Percentiles rank a stretch among this genome's conserved stretches.
Conservation (phyloP, 2,329 filamentous ascomycete species). For the Penicillium janthinellum region DNA sequence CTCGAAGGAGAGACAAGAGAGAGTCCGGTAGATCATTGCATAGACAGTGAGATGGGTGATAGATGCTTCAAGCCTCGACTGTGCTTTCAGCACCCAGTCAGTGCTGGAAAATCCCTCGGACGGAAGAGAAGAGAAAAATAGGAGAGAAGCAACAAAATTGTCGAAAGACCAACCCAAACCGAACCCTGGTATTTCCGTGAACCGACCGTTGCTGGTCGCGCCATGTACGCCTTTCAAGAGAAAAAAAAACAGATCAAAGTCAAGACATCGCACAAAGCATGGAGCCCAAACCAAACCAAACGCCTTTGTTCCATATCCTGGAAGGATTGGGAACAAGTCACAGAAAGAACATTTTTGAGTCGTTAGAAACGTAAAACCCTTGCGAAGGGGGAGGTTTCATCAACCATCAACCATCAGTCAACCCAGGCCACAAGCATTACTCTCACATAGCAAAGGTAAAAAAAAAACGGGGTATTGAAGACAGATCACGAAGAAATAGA, state of each 20-base stretch:
- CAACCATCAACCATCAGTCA: slow-evolving; percentile 9
- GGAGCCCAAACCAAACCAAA: slow-evolving; percentile 15
- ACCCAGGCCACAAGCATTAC: slow-evolving; percentile 10
- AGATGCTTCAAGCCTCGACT: neutral
- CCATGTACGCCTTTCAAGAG: slow-evolving; percentile 20
- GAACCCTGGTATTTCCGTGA: slow-evolving; percentile 25
- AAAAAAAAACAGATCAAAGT: slow-evolving; percentile 11
- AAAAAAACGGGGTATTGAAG: slow-evolving; percentile 8
- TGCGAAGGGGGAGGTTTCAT: slow-evolving; percentile 9
- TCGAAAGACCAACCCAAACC: slow-evolving; percentile 8
- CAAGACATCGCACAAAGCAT: slow-evolving; percentile 14
- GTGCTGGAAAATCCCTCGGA: neutral
- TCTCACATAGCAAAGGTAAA: neutral
- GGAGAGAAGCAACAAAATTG: slow-evolving; percentile 5
- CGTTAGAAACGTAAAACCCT: slow-evolving; percentile 28
- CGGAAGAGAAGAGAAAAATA: neutral
- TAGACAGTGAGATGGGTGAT: slow-evolving; percentile 17
- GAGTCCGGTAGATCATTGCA: slow-evolving; percentile 19
- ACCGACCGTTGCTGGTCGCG: slow-evolving; percentile 11
- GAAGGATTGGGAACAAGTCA: slow-evolving; percentile 21
- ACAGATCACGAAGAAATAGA: slow-evolving; percentile 30
- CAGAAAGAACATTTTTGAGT: slow-evolving; percentile 27
- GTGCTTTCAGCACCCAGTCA: neutral
- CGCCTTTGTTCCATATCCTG: slow-evolving; percentile 20
- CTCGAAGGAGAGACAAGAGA: slow-evolving; percentile 14